phyloP scores from a whole-genome alignment of 2,329 filamentous ascomycete genomes.

The Cladophialophora exuberans region DNA sequence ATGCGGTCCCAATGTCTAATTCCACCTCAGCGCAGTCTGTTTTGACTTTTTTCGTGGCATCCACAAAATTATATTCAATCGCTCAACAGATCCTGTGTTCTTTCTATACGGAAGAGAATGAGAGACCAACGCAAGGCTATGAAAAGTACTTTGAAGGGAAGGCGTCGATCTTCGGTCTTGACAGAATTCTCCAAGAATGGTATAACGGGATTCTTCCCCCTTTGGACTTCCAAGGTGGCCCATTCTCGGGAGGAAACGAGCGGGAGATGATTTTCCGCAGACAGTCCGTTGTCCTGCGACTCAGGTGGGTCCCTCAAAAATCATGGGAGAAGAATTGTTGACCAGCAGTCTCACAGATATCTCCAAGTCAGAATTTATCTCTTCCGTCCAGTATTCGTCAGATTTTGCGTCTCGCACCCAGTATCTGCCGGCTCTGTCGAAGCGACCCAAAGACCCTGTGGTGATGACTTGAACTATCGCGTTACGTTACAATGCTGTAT shows the following conservation, averaged over 20 bases:
- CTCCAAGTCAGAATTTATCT: slow-evolving; percentile 16
- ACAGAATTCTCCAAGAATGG: slow-evolving; percentile 7
- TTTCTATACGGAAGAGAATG: slow-evolving; percentile 2
- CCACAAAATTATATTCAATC: slow-evolving; percentile 9
- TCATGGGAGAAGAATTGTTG: background rate
- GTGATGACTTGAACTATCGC: slow-evolving; percentile 7
- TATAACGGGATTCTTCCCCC: background rate
- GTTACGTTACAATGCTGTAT: slow-evolving; percentile 15
- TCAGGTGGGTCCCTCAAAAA: slow-evolving; percentile 1
- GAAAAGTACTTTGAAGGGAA: slow-evolving; percentile 7
- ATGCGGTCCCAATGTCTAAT: background rate
- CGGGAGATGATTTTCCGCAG: slow-evolving; percentile 5
- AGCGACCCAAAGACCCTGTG: background rate
- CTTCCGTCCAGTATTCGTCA: slow-evolving; percentile 13
- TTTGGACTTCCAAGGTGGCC: background rate
- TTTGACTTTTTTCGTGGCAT: slow-evolving; percentile 10
- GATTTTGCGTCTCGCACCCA: background rate
- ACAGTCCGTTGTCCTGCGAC: slow-evolving; percentile 14
- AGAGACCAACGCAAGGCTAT: background rate
- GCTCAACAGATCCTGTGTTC: slow-evolving; percentile 11
- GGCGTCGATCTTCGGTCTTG: slow-evolving; percentile 5
- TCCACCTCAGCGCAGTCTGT: background rate
- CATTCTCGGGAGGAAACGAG: background rate
- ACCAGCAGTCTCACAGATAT: slow-evolving; percentile 1
- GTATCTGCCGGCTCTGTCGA: background rate